These are phyloP conservation scores for Zymoseptoria tritici DNA, from an alignment of 2,329 filamentous ascomycete species.

Conservation along the genomic window DNA sequence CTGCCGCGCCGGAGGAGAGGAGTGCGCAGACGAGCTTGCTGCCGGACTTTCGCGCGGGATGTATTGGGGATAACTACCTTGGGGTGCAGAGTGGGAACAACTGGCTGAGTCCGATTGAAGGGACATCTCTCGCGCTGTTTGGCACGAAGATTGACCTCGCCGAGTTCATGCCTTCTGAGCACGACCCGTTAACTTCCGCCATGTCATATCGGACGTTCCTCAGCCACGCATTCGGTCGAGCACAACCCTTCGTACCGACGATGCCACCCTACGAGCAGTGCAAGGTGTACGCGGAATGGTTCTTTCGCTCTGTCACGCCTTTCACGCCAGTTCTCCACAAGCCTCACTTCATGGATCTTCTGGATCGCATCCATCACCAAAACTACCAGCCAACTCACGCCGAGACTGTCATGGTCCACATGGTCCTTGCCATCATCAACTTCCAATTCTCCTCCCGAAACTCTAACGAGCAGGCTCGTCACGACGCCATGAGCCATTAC, in stretches of 20 bases:
- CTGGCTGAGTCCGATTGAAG: conserved; percentile 65
- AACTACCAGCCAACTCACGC: conserved; percentile 54
- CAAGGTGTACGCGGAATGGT: conserved; percentile 65
- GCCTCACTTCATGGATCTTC: conserved; percentile 61
- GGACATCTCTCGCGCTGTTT: conserved; percentile 68
- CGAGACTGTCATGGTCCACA: conserved; percentile 65
- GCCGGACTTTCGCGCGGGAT: conserved; percentile 41
- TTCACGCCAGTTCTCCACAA: conserved; percentile 73
- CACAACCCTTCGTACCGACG: conserved; percentile 50
- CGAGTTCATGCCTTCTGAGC: conserved; percentile 59
- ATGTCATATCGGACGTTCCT: conserved; percentile 67
- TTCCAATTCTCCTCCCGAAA: conserved; percentile 72
- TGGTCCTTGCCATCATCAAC: conserved; percentile 71
- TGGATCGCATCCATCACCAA: conserved; percentile 60
- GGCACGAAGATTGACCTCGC: conserved; percentile 74
- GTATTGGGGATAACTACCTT: conserved; percentile 55
- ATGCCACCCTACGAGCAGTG: conserved; percentile 59
- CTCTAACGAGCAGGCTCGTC: conserved; percentile 48
- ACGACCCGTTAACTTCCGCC: conserved; percentile 52
- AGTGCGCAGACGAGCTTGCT: conserved; percentile 21
- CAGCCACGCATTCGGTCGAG: conserved; percentile 52
- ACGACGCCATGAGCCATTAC: conserved; percentile 68
- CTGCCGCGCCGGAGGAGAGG: background rate
- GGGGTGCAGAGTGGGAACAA: conserved; percentile 57
- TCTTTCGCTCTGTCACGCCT: conserved; percentile 62